These are phyloP conservation scores for Monosporozyma siamensis DNA, from an alignment of 805 yeast species.

Conservation along the genomic window DNA sequence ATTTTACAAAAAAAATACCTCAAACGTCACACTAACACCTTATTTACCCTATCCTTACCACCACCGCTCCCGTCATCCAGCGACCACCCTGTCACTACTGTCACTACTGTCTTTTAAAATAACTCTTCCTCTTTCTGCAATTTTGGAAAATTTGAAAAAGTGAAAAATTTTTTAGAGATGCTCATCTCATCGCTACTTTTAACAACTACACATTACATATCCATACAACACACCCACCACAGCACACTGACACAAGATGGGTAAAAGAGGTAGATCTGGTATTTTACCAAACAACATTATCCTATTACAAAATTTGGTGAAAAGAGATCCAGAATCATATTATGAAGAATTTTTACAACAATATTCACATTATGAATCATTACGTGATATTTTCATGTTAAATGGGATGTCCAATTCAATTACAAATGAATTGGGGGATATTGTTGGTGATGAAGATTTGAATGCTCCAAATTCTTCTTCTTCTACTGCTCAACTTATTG, in stretches of 20 bases:
- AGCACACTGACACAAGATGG: slow-evolving; percentile 42
- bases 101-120: too few species aligned
- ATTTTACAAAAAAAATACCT: too few species aligned
- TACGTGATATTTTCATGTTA: slow-evolving; percentile 74
- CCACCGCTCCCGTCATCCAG: too few species aligned
- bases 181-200: slow-evolving; percentile 20
- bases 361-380: slow-evolving; percentile 83
- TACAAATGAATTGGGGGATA: slow-evolving; percentile 11
- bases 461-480: slow-evolving; percentile 17
- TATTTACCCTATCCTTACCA: too few species aligned
- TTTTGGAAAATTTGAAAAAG: neutral
- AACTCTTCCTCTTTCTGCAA: neutral
- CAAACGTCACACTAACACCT: too few species aligned
- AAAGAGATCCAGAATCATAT: slow-evolving; percentile 90
- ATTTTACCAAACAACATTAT: slow-evolving; percentile 88
- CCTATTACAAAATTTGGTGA: slow-evolving; percentile 80
- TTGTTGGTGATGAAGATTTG: slow-evolving; percentile 32
- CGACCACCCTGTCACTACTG: too few species aligned
- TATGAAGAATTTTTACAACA: slow-evolving; percentile 90
- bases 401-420: slow-evolving; percentile 32
- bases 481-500: slow-evolving; percentile 49
- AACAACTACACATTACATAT: slow-evolving; percentile 9
- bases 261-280: slow-evolving; percentile 82
- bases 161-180: neutral
- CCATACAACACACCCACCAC: neutral